phyloP scores from a whole-genome alignment of 2,329 filamentous ascomycete genomes.

The Dactylonectria estremocensis region DNA sequence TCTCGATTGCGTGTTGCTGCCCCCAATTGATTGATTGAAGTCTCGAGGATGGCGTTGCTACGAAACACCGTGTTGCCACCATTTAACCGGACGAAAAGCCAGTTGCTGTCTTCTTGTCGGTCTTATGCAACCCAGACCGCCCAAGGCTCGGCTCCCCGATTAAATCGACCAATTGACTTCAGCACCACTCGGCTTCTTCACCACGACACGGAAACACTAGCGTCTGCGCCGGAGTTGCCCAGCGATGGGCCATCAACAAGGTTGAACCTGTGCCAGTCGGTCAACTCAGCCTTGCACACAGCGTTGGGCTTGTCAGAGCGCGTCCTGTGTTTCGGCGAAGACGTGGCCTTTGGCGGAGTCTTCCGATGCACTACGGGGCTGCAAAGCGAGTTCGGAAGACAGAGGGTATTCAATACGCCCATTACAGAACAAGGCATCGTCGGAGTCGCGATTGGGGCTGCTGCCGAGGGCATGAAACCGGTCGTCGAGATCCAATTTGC shows the following conservation, averaged over 20 bases:
- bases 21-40: too few relatives aligned
- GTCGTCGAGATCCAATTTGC: conserved; percentile 96
- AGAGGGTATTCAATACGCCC: conserved; percentile 95
- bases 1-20: too few relatives aligned
- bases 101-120: too few relatives aligned
- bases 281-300: conserved; percentile 88
- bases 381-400: conserved; percentile 84
- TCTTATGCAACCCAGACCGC: too few relatives aligned
- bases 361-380: conserved; percentile 94
- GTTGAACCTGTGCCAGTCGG: conserved; percentile 92
- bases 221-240: conserved; percentile 2
- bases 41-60: too few relatives aligned
- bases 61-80: too few relatives aligned
- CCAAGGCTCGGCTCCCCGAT: background rate
- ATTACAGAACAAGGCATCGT: conserved; percentile 93
- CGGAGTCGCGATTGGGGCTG: conserved; percentile 90
- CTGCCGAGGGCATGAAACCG: conserved; percentile 90
- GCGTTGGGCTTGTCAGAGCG: conserved; percentile 86
- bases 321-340: conserved; percentile 94
- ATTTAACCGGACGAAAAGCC: too few relatives aligned
- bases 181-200: conserved; percentile 15
- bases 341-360: conserved; percentile 95
- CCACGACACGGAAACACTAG: conserved; percentile 1
- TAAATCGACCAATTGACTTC: conserved; percentile 16
- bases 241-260: conserved; percentile 79